Conservation (phyloP, 1,139 yeast genomes). For the Yamadazyma diddensiae region DNA sequence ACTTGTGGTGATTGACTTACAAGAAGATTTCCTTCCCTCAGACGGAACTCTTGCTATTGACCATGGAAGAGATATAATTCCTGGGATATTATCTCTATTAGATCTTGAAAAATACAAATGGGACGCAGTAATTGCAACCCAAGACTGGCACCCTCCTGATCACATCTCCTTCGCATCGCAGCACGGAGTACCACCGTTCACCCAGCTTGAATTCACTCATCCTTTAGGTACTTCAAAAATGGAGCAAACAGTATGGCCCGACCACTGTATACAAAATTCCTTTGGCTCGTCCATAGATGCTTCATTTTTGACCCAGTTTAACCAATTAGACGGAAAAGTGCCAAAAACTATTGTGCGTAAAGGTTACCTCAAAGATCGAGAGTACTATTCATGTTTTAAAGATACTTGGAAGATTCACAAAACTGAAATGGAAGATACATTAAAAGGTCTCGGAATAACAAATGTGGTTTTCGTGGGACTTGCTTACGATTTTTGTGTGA, state of each 20-base stretch:
- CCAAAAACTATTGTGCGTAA: slow-evolving; percentile 54
- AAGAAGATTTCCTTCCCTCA: slow-evolving; percentile 81
- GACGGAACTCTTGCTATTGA: slow-evolving; percentile 73
- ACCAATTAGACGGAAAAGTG: slow-evolving; percentile 17
- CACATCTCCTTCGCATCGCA: slow-evolving; percentile 82
- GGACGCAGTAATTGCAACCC: slow-evolving; percentile 67
- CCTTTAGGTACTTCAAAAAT: slow-evolving; percentile 42
- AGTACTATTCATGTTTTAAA: slow-evolving; percentile 84
- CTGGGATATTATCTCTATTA: slow-evolving; percentile 44
- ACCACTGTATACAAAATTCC: slow-evolving; percentile 76
- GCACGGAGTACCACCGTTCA: slow-evolving; percentile 55
- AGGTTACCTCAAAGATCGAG: slow-evolving; percentile 70
- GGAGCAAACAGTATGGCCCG: slow-evolving; percentile 77
- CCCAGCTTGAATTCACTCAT: slow-evolving; percentile 46
- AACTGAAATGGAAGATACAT: slow-evolving; percentile 58
- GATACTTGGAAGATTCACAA: slow-evolving; percentile 74
- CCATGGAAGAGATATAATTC: slow-evolving; percentile 60
- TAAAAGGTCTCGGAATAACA: slow-evolving; percentile 45
- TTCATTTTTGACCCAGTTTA: slow-evolving; percentile 29
- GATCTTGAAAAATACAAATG: slow-evolving; percentile 42
- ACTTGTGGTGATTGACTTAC: slow-evolving; percentile 72
- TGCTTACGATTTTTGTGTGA: slow-evolving; percentile 85
- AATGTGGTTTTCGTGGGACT: slow-evolving; percentile 76
- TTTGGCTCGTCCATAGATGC: slow-evolving; percentile 64
- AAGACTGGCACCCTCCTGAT: slow-evolving; percentile 84